Conservation (phyloP, 768 basidiomycete genomes). For the Boletus reticuloceps region DNA sequence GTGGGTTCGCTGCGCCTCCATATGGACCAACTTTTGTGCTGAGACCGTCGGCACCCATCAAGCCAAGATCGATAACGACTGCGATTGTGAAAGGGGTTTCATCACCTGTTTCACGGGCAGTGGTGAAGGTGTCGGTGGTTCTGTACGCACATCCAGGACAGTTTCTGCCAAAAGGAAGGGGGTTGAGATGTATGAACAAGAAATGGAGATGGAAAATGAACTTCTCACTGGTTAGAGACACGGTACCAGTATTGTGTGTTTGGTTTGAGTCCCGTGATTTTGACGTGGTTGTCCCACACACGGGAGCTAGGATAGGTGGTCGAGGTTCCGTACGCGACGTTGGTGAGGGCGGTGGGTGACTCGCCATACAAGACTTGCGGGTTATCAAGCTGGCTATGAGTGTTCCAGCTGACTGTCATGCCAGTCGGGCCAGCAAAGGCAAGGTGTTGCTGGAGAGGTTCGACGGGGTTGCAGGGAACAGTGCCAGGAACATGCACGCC, state of each 20-base stretch:
- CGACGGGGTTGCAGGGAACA: slow-evolving; percentile 27
- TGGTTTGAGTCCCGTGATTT: slow-evolving; percentile 22
- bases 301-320: slow-evolving; percentile 24
- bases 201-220: background rate
- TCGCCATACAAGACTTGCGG: slow-evolving; percentile 27
- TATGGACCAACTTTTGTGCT: slow-evolving; percentile 29
- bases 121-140: slow-evolving; percentile 23
- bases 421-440: slow-evolving; percentile 25
- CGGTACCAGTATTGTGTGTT: slow-evolving; percentile 29
- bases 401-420: slow-evolving; percentile 29
- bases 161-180: slow-evolving; percentile 9
- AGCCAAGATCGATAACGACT: slow-evolving; percentile 26
- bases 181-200: background rate
- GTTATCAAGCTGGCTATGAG: slow-evolving; percentile 15
- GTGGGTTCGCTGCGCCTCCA: slow-evolving; percentile 18
- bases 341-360: slow-evolving; percentile 16
- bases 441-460: slow-evolving; percentile 26
- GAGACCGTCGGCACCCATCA: slow-evolving; percentile 28
- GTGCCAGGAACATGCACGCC: slow-evolving; percentile 28
- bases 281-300: slow-evolving; percentile 30
- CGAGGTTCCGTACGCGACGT: slow-evolving; percentile 19
- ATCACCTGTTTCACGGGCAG: slow-evolving; percentile 19
- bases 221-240: slow-evolving; percentile 23
- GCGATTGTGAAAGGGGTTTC: slow-evolving; percentile 21
- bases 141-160: slow-evolving; percentile 28